Evolutionary conservation across 1,139 yeast genomes (phyloP), one percentile per base, ranked within the genome.

Genomic region (Geotrichum bryndzae): DNA sequence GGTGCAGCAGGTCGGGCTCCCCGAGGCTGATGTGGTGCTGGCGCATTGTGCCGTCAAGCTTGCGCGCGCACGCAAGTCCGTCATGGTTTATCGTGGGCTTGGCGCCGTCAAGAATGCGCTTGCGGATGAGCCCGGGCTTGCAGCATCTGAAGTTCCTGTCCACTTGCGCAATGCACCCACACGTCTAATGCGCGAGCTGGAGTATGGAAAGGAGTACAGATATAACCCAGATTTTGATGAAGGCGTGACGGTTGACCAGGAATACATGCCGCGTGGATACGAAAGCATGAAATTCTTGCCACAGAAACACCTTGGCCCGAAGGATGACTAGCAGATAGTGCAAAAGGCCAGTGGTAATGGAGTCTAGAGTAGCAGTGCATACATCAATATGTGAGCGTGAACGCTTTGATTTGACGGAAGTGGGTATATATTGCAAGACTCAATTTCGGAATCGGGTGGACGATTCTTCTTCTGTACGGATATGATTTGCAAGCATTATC

Each of bases 111-210:
- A 87, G 65, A 72, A 78, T 0, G 76, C 84, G 67, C 74, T 90
- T 35, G 77, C 77, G 48, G 82, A 80, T 57, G 85, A 85, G 51
- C 89, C 90, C 0, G 84, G 82, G n/a, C 73, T 74, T 1, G 76
- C 87, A 38, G 83, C 87, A 2, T 74, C 78, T 0, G 68, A 71
- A 8, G 73, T 76, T 1, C 79, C 79, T 0, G 62, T 76, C 33
- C 98, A 94, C 73, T 77, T 94, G 48, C 80, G 98, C 64, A 94
- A 94, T 73, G 98, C 99, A 0, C 99, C 99, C 0, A 95, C 99
- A 0, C 81, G 79, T 67, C 78, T 95, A 60, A 92, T 94, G 99
- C 82, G 84, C 64, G 96, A 90, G 59, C 72, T 92, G 66, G 98
- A 96, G 0, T 92, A 91, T 71, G 88, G 90, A 11, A 83, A 86